Evolutionary conservation across 495 filamentous ascomycete genomes (phyloP).

Genomic region (Staphylotrichum longicolle): DNA sequence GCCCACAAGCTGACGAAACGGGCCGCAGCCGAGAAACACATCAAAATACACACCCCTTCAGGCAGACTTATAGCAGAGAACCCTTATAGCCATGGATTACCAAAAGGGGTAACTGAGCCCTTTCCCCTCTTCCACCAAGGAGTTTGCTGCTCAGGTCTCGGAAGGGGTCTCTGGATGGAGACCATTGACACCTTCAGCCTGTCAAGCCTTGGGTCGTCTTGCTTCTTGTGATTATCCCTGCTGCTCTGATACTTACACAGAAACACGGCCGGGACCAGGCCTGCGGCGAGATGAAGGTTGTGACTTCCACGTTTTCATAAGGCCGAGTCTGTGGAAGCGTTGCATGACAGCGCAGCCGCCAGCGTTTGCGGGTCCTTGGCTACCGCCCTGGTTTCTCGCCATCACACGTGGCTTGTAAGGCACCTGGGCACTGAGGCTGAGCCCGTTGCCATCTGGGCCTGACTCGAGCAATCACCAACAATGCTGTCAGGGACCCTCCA

Average conservation of each 20-base stretch:
- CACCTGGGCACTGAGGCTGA: slow-evolving; percentile 1
- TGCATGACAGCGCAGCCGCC: neutral
- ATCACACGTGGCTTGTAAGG: neutral
- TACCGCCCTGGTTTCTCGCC: neutral
- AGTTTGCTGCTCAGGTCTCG: too few relatives aligned
- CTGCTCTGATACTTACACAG: neutral
- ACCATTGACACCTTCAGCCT: too few relatives aligned
- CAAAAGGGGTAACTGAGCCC: too few relatives aligned
- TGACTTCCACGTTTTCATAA: neutral
- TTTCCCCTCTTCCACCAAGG: too few relatives aligned
- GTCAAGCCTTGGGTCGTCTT: too few relatives aligned
- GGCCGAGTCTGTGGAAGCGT: neutral
- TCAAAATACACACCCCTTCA: neutral
- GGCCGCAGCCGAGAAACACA: slow-evolving; percentile 6
- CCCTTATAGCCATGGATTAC: too few relatives aligned
- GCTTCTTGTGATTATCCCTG: too few relatives aligned
- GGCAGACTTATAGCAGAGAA: too few relatives aligned
- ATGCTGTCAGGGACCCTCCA: too few relatives aligned
- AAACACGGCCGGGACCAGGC: too few relatives aligned
- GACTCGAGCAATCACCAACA: neutral
- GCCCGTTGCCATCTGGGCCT: neutral
- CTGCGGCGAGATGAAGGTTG: neutral
- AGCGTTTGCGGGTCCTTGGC: neutral
- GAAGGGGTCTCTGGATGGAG: too few relatives aligned
- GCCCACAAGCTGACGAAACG: slow-evolving; percentile 21